Evolutionary conservation across 2,329 filamentous ascomycete species (phyloP), one percentile per base, ranked within the genome.

Genomic region (Penicillium sp.): DNA sequence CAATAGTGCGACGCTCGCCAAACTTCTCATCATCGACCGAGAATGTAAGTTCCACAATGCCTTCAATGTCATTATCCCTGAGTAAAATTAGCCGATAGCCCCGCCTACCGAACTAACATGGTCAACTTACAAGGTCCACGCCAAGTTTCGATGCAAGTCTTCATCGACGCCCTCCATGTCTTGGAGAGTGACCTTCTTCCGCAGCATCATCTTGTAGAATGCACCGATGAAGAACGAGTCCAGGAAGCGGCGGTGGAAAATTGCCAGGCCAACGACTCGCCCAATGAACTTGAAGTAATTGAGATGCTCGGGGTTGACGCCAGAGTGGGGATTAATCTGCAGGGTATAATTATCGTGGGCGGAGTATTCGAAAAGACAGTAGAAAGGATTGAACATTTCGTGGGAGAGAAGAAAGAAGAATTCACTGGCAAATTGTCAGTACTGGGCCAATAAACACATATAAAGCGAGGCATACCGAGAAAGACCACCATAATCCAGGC

Each of bases 201-300:
- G 84, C 47, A 98, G 72, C 63, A 98, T 86, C 93, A 98, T 98
- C 78, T 98, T 98, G 79, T 98, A 98, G 60, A 98, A 83, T 19
- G 93, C 93, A 33, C 93, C 93, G 62, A 98, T 97, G 69, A 98
- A 98, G 76, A 98, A 98, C 21, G 93, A 94, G 65, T 98, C 93
- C 50, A 98, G 73, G 78, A 98, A 98, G 35, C 93, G 84, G 43
- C 93, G 81, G 69, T 98, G 93, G 82, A 98, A 98, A 60, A 98
- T 98, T 46, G 93, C 91, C 55, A 98, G 70, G 45, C 93, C 93
- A 43, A 98, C 93, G 18, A 98, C 93, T 45, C 93, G 87, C 33
- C 93, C 93, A 60, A 98, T 98, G 64, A 98, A 98, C 70, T 95
- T 97, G 81, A 98, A 98, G 73, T 97, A 98, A 67, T 96, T 97